Evolutionary conservation across 768 basidiomycete species (phyloP).

Genomic region (Psilocybe subaeruginosa): DNA sequence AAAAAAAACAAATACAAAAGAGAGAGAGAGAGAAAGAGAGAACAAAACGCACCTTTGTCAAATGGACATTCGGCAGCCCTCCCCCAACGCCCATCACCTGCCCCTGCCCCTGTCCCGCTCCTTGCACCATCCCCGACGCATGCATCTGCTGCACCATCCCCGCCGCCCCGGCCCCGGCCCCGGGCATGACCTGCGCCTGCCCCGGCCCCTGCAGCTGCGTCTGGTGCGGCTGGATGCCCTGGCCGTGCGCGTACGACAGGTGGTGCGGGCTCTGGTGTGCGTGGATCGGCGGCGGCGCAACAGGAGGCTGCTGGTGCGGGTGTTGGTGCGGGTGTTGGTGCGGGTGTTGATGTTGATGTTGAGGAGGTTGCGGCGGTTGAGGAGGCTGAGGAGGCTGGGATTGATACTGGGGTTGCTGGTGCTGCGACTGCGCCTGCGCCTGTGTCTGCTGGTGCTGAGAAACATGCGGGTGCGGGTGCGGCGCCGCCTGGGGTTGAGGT

Average conservation of each 20-base stretch:
- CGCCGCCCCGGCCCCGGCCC: neutral
- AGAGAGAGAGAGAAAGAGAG: neutral
- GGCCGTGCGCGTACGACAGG: neutral
- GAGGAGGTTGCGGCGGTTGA: neutral
- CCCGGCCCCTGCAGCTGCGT: constrained; percentile 7
- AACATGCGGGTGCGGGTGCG: too few species aligned
- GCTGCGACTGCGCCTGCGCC: too few species aligned
- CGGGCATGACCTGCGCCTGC: neutral
- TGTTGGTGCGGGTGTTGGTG: neutral
- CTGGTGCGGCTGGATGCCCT: constrained; percentile 4
- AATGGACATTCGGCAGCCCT: constrained; percentile 9
- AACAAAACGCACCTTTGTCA: constrained; percentile 16
- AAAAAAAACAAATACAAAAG: neutral
- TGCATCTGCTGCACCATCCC: neutral
- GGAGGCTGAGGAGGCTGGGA: neutral
- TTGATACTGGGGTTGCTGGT: too few species aligned
- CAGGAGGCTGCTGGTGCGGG: neutral
- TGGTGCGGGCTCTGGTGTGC: constrained; percentile 1
- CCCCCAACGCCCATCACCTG: neutral
- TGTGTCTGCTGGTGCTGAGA: too few species aligned
- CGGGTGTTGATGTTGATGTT: neutral
- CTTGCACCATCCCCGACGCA: neutral
- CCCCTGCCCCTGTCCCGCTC: neutral
- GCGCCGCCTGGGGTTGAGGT: too few species aligned
- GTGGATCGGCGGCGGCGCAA: constrained; percentile 5